These are phyloP conservation scores for Rheum nobile DNA, from an alignment of 148 eudicot genomes.

Conservation along the genomic window DNA sequence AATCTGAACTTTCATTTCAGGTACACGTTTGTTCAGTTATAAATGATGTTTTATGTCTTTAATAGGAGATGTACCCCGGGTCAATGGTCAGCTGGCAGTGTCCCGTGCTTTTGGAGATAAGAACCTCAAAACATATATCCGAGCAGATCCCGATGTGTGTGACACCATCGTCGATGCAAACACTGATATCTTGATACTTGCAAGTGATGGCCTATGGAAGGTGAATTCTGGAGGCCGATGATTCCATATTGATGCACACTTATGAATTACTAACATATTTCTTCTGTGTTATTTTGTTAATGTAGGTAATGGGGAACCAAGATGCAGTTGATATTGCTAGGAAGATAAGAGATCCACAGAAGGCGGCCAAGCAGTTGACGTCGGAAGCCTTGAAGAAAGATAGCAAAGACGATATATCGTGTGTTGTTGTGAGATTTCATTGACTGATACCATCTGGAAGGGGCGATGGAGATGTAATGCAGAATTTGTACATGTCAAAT, in stretches of 20 bases:
- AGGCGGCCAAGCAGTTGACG: conserved; percentile 62
- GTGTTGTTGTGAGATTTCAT: conserved; percentile 53
- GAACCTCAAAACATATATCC: conserved; percentile 53
- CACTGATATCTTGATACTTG: conserved; percentile 46
- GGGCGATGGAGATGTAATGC: not conserved
- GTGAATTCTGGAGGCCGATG: conserved; percentile 14
- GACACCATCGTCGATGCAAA: conserved; percentile 19
- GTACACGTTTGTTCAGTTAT: not conserved
- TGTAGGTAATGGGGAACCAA: conserved; percentile 64
- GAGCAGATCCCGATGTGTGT: conserved; percentile 56
- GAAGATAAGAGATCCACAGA: conserved; percentile 44
- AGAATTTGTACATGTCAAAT: not conserved
- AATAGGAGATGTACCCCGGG: conserved; percentile 68
- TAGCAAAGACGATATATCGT: conserved; percentile 73
- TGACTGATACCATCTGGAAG: conserved; percentile 11
- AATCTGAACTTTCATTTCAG: not conserved
- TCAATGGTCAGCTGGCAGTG: conserved; percentile 69
- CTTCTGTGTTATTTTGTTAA: not conserved
- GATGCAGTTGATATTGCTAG: conserved; percentile 67
- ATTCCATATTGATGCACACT: not conserved
- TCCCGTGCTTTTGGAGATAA: conserved; percentile 79
- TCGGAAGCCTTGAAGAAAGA: conserved; percentile 48
- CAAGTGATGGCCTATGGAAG: conserved; percentile 84
- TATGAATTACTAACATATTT: not conserved
- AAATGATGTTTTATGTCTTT: not conserved